Percentiles rank a stretch among this genome's conserved stretches.
phyloP scores from a whole-genome alignment of 2,329 filamentous ascomycete genomes.

The Fusarium temperatum region DNA sequence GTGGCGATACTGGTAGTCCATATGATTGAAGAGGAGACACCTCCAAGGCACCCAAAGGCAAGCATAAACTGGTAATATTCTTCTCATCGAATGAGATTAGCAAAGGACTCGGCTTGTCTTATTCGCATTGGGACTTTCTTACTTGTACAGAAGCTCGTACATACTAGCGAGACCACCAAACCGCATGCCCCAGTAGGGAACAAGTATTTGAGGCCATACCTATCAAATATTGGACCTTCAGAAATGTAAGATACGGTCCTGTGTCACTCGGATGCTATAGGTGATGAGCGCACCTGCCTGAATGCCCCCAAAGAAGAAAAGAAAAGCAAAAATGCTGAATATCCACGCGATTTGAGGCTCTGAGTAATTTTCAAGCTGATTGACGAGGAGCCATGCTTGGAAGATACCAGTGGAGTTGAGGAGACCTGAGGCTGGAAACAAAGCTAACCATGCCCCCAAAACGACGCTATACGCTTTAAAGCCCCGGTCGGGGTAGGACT shows the following conservation, averaged over 20 bases:
- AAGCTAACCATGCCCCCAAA: not conserved
- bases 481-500: not conserved
- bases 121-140: accelerated
- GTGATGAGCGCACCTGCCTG: not conserved
- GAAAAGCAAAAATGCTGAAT: not conserved
- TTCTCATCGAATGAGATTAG: not conserved
- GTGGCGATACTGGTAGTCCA: not conserved
- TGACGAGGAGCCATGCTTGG: not conserved
- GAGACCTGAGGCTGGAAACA: not conserved
- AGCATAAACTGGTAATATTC: not conserved
- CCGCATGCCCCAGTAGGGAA: not conserved
- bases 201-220: not conserved
- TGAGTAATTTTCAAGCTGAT: accelerated
- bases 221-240: not conserved
- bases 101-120: accelerated
- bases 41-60: not conserved
- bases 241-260: not conserved
- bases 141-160: not conserved
- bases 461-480: not conserved
- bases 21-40: not conserved
- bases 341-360: not conserved
- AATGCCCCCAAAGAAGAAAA: not conserved
- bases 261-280: not conserved
- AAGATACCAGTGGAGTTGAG: not conserved
- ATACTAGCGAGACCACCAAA: accelerated